Base-by-base conservation (phyloP, 1,284 basidiomycete species). In the Apiotrichum siamense region DNA sequence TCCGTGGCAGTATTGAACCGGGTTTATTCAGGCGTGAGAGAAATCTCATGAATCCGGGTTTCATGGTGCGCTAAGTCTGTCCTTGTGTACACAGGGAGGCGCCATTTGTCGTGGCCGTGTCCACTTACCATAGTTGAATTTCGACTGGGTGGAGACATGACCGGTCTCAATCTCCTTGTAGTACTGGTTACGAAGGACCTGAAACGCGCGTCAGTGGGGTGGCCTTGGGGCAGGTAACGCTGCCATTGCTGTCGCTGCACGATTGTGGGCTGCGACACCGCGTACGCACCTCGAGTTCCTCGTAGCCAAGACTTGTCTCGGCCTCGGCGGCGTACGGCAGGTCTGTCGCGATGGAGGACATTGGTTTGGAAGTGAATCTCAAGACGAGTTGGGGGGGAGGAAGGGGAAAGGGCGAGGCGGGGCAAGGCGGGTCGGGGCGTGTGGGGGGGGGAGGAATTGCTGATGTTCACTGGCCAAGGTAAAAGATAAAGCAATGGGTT, bases 271-370 rank as follows among this genome's bases (percentile, higher is more conserved):
- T 11, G 11, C 17, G n/a, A 33, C 9, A 21, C 15, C 26, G 2
- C 7, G 29, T 24, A 54, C 73, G 46, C 52, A 93, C 91, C 76
- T 90, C 85, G 26, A 97, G 80, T 75, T 97, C 92, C 60, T 94
- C 89, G 67, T 83, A 90, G 4, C 85, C 82, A 24, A 97, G 78
- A 7, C 90, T 90, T 42, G 86, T 81, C 70, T 94, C 85, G 10
- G 91, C 93, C 71, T 97, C 92, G 20, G 91, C 92, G 54, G 93
- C 92, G 74, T 97, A 97, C 18, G 92, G 92, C n/a, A 97, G 78
- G 64, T 93, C 88, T 47, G 86, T 87, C 9, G 37, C 32, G 21
- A 44, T 20, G 42, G 43, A 47, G 17, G 45, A 23, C 33, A 39
- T 48, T 25, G 40, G 20, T 26, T 15, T 25, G 17, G 24, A n/a